Evolutionary conservation across 2,329 filamentous ascomycete genomes (phyloP).

Genomic region (Akanthomyces dipterigenus): DNA sequence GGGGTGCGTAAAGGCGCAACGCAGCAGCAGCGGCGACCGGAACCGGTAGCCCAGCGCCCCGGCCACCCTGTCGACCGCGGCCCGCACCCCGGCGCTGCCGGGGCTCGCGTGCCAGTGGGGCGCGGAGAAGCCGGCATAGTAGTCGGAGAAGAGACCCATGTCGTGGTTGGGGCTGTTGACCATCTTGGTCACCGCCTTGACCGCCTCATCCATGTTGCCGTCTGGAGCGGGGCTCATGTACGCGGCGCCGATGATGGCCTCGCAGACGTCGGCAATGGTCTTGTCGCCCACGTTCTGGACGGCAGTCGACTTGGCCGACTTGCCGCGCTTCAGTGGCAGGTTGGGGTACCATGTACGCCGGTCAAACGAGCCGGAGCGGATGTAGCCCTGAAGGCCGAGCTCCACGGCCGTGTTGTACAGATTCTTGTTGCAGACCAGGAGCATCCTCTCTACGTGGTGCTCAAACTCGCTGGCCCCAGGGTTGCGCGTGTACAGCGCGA

Average conservation of each 20-base stretch:
- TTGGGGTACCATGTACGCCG: conserved; percentile 85
- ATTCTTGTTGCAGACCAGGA: conserved; percentile 85
- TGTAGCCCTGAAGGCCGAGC: conserved; percentile 61
- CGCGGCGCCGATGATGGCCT: conserved; percentile 87
- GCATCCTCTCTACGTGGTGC: conserved; percentile 86
- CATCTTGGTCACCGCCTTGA: conserved; percentile 59
- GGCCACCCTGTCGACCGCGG: conserved; percentile 60
- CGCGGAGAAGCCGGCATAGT: conserved; percentile 59
- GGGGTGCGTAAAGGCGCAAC: conserved; percentile 82
- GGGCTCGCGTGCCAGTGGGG: conserved; percentile 61
- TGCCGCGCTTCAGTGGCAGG: conserved; percentile 66
- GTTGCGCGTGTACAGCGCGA: conserved; percentile 71
- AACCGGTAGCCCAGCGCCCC: conserved; percentile 57
- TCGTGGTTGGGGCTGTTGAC: conserved; percentile 64
- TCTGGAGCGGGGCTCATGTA: conserved; percentile 43
- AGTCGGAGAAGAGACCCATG: conserved; percentile 65
- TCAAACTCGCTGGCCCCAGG: conserved; percentile 77
- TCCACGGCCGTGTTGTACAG: conserved; percentile 70
- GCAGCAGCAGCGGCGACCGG: conserved; percentile 64
- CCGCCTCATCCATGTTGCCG: conserved; percentile 48
- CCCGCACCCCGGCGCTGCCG: conserved; percentile 55
- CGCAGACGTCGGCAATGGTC: conserved; percentile 87
- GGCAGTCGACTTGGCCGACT: conserved; percentile 39
- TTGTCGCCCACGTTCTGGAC: conserved; percentile 76
- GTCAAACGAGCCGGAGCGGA: conserved; percentile 78